These are phyloP conservation scores for Sphaerulina populicola DNA, from an alignment of 2,329 filamentous ascomycete genomes.

Conservation along the genomic window DNA sequence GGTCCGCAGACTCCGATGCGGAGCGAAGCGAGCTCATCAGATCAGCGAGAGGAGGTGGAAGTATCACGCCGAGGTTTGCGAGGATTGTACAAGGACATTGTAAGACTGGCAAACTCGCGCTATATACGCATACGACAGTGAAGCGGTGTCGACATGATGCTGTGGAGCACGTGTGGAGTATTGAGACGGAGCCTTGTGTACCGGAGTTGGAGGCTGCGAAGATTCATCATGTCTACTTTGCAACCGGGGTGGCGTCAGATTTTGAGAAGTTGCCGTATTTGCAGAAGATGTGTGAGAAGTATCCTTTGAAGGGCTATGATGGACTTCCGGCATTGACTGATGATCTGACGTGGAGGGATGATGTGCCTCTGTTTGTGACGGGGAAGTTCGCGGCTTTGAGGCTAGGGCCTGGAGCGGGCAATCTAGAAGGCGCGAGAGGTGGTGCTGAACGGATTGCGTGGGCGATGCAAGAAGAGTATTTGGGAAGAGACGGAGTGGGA, in stretches of 20 bases:
- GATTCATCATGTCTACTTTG: slow-evolving; percentile 64
- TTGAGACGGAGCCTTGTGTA: slow-evolving; percentile 49
- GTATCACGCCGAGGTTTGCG: slow-evolving; percentile 60
- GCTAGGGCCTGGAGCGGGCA: slow-evolving; percentile 63
- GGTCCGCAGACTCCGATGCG: slow-evolving; percentile 63
- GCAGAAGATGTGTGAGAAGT: slow-evolving; percentile 48
- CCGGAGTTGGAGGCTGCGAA: slow-evolving; percentile 36
- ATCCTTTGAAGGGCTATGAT: slow-evolving; percentile 55
- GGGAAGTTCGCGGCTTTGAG: slow-evolving; percentile 59
- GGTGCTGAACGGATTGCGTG: slow-evolving; percentile 67
- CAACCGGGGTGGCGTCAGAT: slow-evolving; percentile 62
- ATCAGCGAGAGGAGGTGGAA: slow-evolving; percentile 64
- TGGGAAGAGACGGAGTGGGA: slow-evolving; percentile 2
- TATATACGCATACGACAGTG: slow-evolving; percentile 54
- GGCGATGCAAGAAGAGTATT: slow-evolving; percentile 55
- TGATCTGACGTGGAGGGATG: slow-evolving; percentile 65
- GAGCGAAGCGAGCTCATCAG: slow-evolving; percentile 59
- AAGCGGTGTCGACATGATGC: slow-evolving; percentile 45
- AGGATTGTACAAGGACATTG: slow-evolving; percentile 58
- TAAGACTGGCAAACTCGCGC: slow-evolving; percentile 43
- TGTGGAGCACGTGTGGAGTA: slow-evolving; percentile 41
- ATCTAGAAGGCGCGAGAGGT: slow-evolving; percentile 63
- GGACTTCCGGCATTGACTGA: slow-evolving; percentile 67
- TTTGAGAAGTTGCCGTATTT: slow-evolving; percentile 55
- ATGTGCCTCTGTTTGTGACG: slow-evolving; percentile 65